Evolutionary conservation across 129 eudicot genomes (phyloP), one percentile per base, ranked within the genome.

Genomic region (Gnaphalium uliginosum): DNA sequence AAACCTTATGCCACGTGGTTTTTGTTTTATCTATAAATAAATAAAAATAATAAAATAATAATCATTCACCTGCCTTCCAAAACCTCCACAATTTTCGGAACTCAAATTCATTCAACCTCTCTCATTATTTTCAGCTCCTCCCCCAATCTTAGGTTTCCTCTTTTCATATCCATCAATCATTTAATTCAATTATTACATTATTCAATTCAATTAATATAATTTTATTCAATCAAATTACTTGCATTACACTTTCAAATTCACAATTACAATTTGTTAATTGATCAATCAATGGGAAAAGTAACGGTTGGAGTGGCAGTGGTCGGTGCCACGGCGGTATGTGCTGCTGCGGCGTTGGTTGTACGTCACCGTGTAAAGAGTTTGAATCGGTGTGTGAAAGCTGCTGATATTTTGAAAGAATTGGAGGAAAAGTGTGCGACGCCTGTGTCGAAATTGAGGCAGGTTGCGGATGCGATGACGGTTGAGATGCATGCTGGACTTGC

Each of bases 401-500:
- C 68, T 78, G 85, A 84, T 9, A 88, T 88, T 11, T 22, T 88
- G 2, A 85, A 81, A 57, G 98, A 93, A 35, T 75, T 93, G 75
- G 95, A 86, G 73, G 98, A 88, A 68, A 88, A 85, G 61, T 86
- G 92, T 32, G 88, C 82, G 27, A 86, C 96, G 6, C 91, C 90
- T 4, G 46, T 51, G 3, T 48, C 64, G 13, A 93, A 83, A 39
- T 60, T 93, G 70, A 78, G 27, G 59, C 89, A 88, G 84, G 81
- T 93, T n/a, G 85, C 96, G 0, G 98, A 93, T 46, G 98, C 90
- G 4, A 90, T 90, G 96, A 79, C 89, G 8, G 88, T 86, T 19
- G 98, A 93, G 87, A 93, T 93, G 96, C 92, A 90, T 59, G 96
- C 90, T 69, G 98, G 96, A 0, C 80, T 93, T 22, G 96, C 96